These are phyloP conservation scores for Calendula officinalis DNA, from an alignment of 129 eudicot species.

Conservation along the genomic window DNA sequence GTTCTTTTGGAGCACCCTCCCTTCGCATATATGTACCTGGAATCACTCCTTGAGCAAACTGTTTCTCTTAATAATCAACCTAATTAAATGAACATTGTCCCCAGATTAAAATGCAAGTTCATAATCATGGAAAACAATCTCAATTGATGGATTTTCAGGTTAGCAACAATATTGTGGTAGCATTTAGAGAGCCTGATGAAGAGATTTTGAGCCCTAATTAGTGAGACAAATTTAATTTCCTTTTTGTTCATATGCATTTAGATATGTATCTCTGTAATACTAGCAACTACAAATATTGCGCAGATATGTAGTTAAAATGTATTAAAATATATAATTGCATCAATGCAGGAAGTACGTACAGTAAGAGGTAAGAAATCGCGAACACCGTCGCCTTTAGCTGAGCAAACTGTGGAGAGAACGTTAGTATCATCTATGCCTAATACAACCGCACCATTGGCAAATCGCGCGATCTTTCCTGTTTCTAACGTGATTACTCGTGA, in stretches of 20 bases:
- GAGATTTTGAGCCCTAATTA: too few species aligned
- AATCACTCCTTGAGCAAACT: constrained; percentile 84
- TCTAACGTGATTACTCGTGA: constrained; percentile 56
- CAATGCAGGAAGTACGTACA: constrained; percentile 38
- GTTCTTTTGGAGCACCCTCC: constrained; percentile 96
- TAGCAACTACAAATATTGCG: too few species aligned
- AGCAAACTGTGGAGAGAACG: constrained; percentile 79
- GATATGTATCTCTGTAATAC: too few species aligned
- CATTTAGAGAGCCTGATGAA: too few species aligned
- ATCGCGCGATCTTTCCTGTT: constrained; percentile 88
- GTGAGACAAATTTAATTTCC: constrained; percentile 17
- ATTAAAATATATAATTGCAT: not conserved
- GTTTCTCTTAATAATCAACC: constrained; percentile 96
- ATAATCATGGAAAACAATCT: not conserved
- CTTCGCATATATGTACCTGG: constrained; percentile 81
- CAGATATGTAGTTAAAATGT: not conserved
- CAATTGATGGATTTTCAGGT: not conserved
- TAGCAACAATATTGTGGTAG: too few species aligned
- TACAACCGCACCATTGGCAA: constrained; percentile 86
- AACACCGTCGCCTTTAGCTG: constrained; percentile 43
- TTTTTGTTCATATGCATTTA: not conserved
- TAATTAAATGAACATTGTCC: constrained; percentile 17
- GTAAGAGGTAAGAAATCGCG: constrained; percentile 91
- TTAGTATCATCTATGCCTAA: constrained; percentile 80
- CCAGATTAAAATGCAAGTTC: not conserved